A percentile compares a stretch with the other conserved stretches of the same genome.
Evolutionary conservation across 306 rosid species (phyloP).

Genomic region (Calophaca sinica): DNA sequence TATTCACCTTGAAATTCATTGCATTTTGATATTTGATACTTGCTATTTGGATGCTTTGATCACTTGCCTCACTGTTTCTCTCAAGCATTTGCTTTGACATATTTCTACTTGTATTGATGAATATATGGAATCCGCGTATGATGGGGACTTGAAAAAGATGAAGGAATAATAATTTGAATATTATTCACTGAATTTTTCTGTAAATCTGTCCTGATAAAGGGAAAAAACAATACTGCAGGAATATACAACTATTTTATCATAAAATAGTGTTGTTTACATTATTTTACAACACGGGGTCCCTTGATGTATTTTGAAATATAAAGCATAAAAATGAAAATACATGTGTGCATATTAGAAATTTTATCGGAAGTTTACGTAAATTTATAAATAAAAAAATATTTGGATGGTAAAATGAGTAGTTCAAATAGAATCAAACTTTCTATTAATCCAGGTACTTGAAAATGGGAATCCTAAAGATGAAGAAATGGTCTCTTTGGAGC

Average conservation of each 20-base stretch:
- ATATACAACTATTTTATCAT: background rate
- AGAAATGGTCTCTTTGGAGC: too few relatives aligned
- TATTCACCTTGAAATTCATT: slow-evolving; percentile 31
- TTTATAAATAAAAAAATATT: background rate
- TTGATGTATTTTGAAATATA: slow-evolving; percentile 1
- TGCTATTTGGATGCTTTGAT: slow-evolving; percentile 3
- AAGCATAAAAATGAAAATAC: background rate
- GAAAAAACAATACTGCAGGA: background rate
- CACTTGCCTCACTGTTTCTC: background rate
- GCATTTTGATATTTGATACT: slow-evolving; percentile 20
- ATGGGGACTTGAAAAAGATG: slow-evolving; percentile 6
- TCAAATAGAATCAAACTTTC: background rate
- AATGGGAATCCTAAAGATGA: too few relatives aligned
- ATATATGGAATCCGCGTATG: slow-evolving; percentile 24
- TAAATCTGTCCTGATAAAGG: too few relatives aligned
- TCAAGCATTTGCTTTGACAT: slow-evolving; percentile 39
- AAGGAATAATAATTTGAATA: background rate
- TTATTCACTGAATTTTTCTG: too few relatives aligned
- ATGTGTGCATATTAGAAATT: background rate
- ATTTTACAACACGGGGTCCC: background rate
- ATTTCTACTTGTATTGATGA: slow-evolving; percentile 29
- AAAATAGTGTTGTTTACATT: background rate
- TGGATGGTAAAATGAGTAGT: background rate
- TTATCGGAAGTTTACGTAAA: background rate
- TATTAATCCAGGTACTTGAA: too few relatives aligned